These are phyloP conservation scores for Cnidoscolus chayamansa DNA, from an alignment of 441 rosid species.

Conservation along the genomic window DNA sequence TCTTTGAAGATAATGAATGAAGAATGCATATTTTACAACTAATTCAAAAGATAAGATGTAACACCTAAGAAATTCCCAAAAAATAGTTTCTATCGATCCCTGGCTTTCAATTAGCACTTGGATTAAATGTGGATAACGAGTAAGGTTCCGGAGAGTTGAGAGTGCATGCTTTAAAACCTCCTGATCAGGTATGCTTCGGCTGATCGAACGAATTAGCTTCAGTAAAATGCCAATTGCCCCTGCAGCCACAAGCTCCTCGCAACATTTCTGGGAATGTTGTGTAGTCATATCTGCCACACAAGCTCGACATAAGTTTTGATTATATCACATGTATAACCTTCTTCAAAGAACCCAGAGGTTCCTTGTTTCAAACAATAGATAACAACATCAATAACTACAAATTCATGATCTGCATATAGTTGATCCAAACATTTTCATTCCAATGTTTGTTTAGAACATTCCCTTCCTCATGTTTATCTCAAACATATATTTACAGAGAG, in stretches of 20 bases:
- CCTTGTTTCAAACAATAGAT: background rate
- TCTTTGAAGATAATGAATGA: constrained; percentile 1
- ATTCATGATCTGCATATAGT: background rate
- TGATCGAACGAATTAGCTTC: constrained; percentile 62
- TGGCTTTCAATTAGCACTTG: constrained; percentile 50
- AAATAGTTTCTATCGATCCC: constrained; percentile 57
- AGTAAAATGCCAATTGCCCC: constrained; percentile 72
- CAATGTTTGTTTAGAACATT: background rate
- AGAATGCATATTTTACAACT: background rate
- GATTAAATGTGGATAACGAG: constrained; percentile 62
- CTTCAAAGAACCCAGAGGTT: background rate
- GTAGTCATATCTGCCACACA: constrained; percentile 62
- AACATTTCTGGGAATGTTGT: constrained; percentile 71
- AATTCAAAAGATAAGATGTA: background rate
- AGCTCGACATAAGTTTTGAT: background rate
- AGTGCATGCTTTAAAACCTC: constrained; percentile 77
- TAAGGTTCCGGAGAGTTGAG: constrained; percentile 70
- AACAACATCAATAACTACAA: background rate
- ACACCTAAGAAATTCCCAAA: constrained; percentile 73
- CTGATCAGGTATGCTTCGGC: constrained; percentile 90
- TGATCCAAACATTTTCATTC: background rate
- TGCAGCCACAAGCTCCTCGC: constrained; percentile 82
- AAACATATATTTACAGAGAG: background rate
- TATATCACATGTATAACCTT: background rate
- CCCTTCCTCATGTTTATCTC: background rate